Evolutionary conservation across 2,329 filamentous ascomycete genomes (phyloP).

Genomic region (Aaosphaeria pasadenensis): DNA sequence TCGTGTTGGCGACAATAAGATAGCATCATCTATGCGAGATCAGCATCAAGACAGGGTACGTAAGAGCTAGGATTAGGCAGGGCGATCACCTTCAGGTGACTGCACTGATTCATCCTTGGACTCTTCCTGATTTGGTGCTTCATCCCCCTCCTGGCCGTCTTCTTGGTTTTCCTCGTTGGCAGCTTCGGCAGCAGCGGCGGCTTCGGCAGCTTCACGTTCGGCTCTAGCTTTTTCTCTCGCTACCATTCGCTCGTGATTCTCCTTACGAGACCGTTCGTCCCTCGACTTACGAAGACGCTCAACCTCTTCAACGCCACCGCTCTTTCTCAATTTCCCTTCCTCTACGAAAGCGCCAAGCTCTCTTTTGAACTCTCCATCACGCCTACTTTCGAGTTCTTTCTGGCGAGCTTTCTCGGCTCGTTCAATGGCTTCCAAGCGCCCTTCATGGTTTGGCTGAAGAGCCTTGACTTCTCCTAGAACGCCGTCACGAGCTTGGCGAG

Average conservation of each 20-base stretch:
- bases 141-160: conserved; percentile 12
- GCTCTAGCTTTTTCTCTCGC: conserved; percentile 43
- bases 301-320: conserved; percentile 89
- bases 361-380: conserved; percentile 74
- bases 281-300: conserved; percentile 80
- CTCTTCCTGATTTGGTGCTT: conserved; percentile 18
- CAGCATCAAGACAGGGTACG: conserved; percentile 18
- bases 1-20: conserved; percentile 7
- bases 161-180: conserved; percentile 22
- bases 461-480: conserved; percentile 91
- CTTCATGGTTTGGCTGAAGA: conserved; percentile 90
- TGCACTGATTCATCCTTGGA: conserved; percentile 23
- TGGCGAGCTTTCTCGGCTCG: conserved; percentile 90
- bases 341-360: conserved; percentile 83
- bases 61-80: conserved; percentile 25
- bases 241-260: conserved; percentile 60
- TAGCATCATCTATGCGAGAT: conserved; percentile 16
- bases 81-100: conserved; percentile 29
- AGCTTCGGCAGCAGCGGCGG: conserved; percentile 24
- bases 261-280: conserved; percentile 80
- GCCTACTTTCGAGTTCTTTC: conserved; percentile 78
- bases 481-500: conserved; percentile 80
- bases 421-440: conserved; percentile 90
- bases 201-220: conserved; percentile 40
- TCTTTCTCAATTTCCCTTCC: conserved; percentile 92